Base-by-base conservation (phyloP, 768 basidiomycete species). In the Leucosporidium creatinivorum region DNA sequence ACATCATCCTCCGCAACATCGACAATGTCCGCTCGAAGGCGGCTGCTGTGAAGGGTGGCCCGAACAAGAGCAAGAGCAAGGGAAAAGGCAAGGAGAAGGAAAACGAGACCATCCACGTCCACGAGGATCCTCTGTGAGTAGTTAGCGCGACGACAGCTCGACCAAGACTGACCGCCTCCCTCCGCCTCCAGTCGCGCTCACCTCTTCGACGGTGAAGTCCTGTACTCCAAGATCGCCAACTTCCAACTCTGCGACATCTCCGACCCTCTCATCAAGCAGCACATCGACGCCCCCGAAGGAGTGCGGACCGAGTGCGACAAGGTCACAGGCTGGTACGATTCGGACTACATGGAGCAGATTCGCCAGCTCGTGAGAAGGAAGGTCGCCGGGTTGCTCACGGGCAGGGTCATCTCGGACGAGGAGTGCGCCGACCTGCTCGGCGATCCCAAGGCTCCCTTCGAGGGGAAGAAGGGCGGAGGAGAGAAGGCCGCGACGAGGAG, bases 211-310 rank as follows among this genome's bases (percentile, higher is more conserved):
- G 96, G 94, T 0, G 76, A 84, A 66, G 84, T 84, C 10, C 78
- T 91, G 56, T 85, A 87, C 55, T 86, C 88, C 73, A 89, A 94
- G 77, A 88, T 90, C 0, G 92, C 91, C 1, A 89, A 91, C 23
- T 99, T 91, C 79, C 96, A 98, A 77, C 81, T 99, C 9, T 89
- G 89, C 77, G 96, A 99, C 77, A 89, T 99, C 70, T 79, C 82
- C 10, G 96, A 99, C 76, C 85, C 87, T 9, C 87, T 93, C 83
- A 78, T 96, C 58, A 85, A 85, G 72, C 81, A 82, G 48, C 87
- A 93, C 84, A 89, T 98, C 61, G 83, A 88, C 68, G 85, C 88
- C 66, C 81, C 85, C 7, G 82, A 85, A 21, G 87, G 85, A 55
- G 79, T 89, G 23, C 84, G 86, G 44, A 87, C 89, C 68, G 80